These are phyloP conservation scores for Boletellus ananas DNA, from an alignment of 768 basidiomycete genomes.

Conservation along the genomic window DNA sequence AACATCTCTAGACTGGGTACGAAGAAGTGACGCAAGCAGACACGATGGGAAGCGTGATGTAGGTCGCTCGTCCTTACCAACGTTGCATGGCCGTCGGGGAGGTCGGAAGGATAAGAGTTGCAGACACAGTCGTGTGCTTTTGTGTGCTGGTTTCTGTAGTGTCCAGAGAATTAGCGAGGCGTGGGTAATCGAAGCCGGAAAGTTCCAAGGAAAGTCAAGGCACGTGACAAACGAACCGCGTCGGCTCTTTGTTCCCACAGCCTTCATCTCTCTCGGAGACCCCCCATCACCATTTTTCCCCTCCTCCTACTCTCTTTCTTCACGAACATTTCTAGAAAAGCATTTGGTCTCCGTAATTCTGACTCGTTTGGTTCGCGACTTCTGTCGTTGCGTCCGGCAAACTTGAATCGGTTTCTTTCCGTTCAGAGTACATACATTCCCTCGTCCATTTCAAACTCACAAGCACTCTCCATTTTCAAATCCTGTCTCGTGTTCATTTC, in stretches of 20 bases:
- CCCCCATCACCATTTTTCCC: conserved; percentile 4
- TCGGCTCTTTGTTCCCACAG: conserved; percentile 18
- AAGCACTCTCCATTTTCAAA: conserved; percentile 4
- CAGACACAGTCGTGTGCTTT: background rate
- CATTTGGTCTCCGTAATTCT: conserved; percentile 6
- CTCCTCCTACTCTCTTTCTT: conserved; percentile 3
- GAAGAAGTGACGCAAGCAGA: conserved; percentile 7
- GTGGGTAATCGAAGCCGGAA: too few relatives aligned
- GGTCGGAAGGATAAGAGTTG: background rate
- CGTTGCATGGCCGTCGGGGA: background rate
- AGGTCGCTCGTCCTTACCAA: background rate
- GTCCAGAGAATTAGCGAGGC: background rate
- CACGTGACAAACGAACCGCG: conserved; percentile 36
- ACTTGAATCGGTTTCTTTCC: background rate
- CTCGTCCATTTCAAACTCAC: conserved; percentile 11
- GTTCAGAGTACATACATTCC: conserved; percentile 26
- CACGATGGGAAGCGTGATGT: background rate
- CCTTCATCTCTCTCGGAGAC: conserved; percentile 12
- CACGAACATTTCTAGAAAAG: conserved; percentile 17
- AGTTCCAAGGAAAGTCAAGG: conserved; percentile 20
- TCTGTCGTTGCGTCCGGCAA: background rate
- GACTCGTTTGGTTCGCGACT: conserved; percentile 13
- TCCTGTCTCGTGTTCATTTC: conserved; percentile 8
- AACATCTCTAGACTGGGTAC: conserved; percentile 19
- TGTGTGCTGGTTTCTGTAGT: background rate